Conservation (phyloP, 441 rosid species). For the Erodium moschatum region DNA sequence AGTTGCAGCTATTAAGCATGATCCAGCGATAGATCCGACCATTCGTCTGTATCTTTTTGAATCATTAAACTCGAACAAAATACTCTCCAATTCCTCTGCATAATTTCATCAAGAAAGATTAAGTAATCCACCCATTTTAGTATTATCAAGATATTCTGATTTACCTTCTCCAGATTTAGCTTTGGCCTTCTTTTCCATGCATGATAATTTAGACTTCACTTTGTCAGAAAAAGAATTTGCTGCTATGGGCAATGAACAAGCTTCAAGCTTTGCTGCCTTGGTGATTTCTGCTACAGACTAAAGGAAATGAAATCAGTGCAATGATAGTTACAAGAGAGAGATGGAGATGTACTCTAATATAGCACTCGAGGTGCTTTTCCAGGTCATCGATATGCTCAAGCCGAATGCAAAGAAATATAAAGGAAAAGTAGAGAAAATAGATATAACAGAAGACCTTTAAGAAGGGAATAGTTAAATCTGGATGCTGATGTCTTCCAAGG, state of each 20-base stretch:
- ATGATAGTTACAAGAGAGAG: neutral
- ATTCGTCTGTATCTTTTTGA: conserved; percentile 66
- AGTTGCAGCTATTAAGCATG: conserved; percentile 63
- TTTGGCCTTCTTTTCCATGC: conserved; percentile 24
- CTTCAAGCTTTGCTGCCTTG: conserved; percentile 65
- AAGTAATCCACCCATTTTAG: too few species aligned
- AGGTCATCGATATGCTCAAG: neutral
- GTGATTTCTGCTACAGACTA: conserved; percentile 78
- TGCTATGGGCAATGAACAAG: conserved; percentile 42
- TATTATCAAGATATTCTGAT: conserved; percentile 15
- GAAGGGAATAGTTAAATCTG: conserved; percentile 76
- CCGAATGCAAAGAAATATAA: neutral
- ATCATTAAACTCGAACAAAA: conserved; percentile 53
- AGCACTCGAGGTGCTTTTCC: too few species aligned
- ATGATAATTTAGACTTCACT: conserved; percentile 41
- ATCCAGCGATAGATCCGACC: conserved; percentile 70
- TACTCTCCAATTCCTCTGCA: conserved; percentile 56
- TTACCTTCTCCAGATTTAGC: conserved; percentile 23
- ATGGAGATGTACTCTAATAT: too few species aligned
- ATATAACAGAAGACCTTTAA: conserved; percentile 46
- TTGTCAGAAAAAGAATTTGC: conserved; percentile 40
- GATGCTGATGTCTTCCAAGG: conserved; percentile 87
- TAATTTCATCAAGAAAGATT: conserved; percentile 4
- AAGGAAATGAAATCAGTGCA: conserved; percentile 18
- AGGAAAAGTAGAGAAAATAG: conserved; percentile 1